Evolutionary conservation across 202 grass and related monocot species (phyloP).

Genomic region (Zizania palustris): DNA sequence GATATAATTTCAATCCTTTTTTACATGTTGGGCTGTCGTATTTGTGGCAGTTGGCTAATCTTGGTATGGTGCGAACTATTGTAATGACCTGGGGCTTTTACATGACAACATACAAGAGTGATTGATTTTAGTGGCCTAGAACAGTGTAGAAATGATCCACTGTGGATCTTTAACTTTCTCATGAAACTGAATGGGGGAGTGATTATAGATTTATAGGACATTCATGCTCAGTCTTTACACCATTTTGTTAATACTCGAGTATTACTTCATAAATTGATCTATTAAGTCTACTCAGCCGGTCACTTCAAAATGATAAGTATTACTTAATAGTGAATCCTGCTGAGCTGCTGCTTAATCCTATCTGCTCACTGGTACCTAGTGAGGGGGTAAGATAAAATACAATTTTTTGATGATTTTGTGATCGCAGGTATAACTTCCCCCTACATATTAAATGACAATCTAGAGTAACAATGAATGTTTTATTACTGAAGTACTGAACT

Average conservation of each 20-base stretch:
- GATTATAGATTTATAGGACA: slow-evolving; percentile 3
- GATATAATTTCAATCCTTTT: background rate
- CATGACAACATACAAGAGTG: background rate
- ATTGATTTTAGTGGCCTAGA: background rate
- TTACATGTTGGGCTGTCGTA: background rate
- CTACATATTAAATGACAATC: background rate
- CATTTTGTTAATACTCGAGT: slow-evolving; percentile 1
- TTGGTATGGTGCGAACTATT: background rate
- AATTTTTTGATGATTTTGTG: background rate
- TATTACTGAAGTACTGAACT: background rate
- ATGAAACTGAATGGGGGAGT: background rate
- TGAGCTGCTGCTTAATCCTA: background rate
- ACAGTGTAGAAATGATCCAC: background rate
- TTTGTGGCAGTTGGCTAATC: background rate
- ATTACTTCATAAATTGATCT: background rate
- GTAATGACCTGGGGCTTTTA: background rate
- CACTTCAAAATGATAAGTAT: background rate
- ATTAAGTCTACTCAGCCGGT: background rate
- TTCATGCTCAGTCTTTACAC: background rate
- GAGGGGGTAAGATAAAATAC: background rate
- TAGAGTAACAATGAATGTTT: background rate
- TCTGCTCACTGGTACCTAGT: background rate
- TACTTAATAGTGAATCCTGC: background rate
- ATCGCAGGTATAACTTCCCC: background rate
- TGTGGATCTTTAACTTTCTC: background rate